These are phyloP conservation scores for Reutealis trisperma DNA, from an alignment of 345 rosid genomes.

Conservation along the genomic window DNA sequence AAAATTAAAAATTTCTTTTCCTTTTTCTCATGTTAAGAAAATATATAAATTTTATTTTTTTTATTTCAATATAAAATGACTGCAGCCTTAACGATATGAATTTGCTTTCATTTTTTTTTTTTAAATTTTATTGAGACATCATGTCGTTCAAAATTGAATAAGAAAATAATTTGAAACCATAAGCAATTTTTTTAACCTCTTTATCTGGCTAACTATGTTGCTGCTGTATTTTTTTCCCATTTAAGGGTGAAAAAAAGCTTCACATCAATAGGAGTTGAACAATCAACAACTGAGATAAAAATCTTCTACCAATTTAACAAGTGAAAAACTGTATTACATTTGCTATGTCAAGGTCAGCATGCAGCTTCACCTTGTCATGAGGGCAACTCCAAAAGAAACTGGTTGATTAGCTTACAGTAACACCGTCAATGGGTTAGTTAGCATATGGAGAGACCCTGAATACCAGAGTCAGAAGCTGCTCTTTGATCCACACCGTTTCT, in stretches of 20 bases:
- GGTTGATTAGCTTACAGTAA: conserved; percentile 13
- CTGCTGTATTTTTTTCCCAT: neutral
- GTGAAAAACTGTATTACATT: conserved; percentile 4
- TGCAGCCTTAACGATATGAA: too few species aligned
- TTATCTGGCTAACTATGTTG: neutral
- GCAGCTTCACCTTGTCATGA: neutral
- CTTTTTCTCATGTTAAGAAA: too few species aligned
- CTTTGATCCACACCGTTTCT: neutral
- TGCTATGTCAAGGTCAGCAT: neutral
- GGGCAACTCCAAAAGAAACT: neutral
- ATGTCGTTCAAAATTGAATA: too few species aligned
- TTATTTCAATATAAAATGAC: too few species aligned
- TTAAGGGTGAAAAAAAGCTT: neutral
- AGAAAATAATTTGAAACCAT: too few species aligned
- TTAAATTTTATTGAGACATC: too few species aligned
- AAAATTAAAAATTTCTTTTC: too few species aligned
- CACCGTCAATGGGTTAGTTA: conserved; percentile 6
- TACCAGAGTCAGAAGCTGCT: conserved; percentile 8
- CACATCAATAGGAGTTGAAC: neutral
- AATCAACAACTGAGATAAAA: neutral
- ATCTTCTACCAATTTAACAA: conserved; percentile 1
- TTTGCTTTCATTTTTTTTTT: too few species aligned
- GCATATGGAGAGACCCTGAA: neutral
- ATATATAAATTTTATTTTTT: too few species aligned
- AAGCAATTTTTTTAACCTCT: too few species aligned